phyloP scores from a whole-genome alignment of 2,329 filamentous ascomycete genomes.

The Dichotomopilus funicola region DNA sequence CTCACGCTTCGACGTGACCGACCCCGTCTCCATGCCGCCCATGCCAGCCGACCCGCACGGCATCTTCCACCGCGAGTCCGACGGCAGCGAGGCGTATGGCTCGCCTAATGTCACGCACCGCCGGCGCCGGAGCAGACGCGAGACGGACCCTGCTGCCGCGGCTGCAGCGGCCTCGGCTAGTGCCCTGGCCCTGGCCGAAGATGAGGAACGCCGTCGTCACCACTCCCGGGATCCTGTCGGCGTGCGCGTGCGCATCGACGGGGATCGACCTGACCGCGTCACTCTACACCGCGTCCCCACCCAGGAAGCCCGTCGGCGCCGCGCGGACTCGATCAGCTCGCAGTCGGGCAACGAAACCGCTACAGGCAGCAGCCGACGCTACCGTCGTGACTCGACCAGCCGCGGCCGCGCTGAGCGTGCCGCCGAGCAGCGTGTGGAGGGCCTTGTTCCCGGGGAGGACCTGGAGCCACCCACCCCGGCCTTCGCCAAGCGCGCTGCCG shows the following conservation, averaged over 20 bases:
- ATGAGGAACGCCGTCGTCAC: conserved; percentile 33
- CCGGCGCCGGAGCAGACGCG: conserved; percentile 32
- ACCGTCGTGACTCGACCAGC: conserved; percentile 48
- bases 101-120: conserved; percentile 30
- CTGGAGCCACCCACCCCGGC: conserved; percentile 48
- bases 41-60: conserved; percentile 50
- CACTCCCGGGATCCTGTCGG: conserved; percentile 47
- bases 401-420: conserved; percentile 40
- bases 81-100: conserved; percentile 35
- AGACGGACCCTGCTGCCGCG: conserved; percentile 40
- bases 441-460: conserved; percentile 14
- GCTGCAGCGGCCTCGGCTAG: conserved; percentile 43
- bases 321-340: conserved; percentile 49
- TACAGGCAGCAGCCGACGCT: conserved; percentile 31
- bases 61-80: conserved; percentile 36
- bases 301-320: conserved; percentile 41
- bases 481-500: conserved; percentile 43
- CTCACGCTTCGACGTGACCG: conserved; percentile 34
- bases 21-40: conserved; percentile 43
- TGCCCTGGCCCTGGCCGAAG: conserved; percentile 40
- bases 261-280: conserved; percentile 49
- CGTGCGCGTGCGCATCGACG: conserved; percentile 54
- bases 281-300: conserved; percentile 56
- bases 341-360: conserved; percentile 51
- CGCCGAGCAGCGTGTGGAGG: conserved; percentile 40